These are phyloP conservation scores for Ocimum tenuiflorum DNA, from an alignment of 257 asterid genomes.

Conservation along the genomic window DNA sequence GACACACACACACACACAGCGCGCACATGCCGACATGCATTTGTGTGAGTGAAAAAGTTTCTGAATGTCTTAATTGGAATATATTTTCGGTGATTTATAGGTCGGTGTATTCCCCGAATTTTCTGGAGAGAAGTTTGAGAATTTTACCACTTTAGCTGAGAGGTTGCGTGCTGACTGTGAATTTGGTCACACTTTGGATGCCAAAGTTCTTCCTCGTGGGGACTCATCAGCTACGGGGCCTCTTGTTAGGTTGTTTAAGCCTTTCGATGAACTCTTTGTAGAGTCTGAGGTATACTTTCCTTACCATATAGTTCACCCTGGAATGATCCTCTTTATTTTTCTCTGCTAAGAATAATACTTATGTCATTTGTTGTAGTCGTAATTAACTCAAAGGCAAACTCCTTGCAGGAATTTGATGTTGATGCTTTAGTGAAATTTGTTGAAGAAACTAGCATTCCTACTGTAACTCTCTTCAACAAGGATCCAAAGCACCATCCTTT, in stretches of 20 bases:
- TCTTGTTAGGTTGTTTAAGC: conserved; percentile 76
- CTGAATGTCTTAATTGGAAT: conserved; percentile 1
- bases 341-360: neutral
- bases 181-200: conserved; percentile 63
- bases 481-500: conserved; percentile 78
- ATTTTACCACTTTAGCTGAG: conserved; percentile 71
- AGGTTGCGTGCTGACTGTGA: conserved; percentile 79
- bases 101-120: conserved; percentile 87
- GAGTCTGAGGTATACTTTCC: conserved; percentile 53
- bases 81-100: conserved; percentile 29
- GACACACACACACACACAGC: too few relatives aligned
- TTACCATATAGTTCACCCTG: neutral
- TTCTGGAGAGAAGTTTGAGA: conserved; percentile 82
- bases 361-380: conserved; percentile 12
- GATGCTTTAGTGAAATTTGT: conserved; percentile 68
- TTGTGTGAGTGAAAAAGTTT: neutral
- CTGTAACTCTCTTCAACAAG: conserved; percentile 68
- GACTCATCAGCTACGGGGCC: conserved; percentile 72
- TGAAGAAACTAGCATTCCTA: conserved; percentile 70
- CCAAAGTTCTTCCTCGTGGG: conserved; percentile 79
- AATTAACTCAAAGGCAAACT: conserved; percentile 13
- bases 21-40: neutral
- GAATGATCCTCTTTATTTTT: neutral
- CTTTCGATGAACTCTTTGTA: conserved; percentile 81
- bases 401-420: conserved; percentile 70